Conservation (phyloP, 331 rosid genomes). For the Spiraea crenata region DNA sequence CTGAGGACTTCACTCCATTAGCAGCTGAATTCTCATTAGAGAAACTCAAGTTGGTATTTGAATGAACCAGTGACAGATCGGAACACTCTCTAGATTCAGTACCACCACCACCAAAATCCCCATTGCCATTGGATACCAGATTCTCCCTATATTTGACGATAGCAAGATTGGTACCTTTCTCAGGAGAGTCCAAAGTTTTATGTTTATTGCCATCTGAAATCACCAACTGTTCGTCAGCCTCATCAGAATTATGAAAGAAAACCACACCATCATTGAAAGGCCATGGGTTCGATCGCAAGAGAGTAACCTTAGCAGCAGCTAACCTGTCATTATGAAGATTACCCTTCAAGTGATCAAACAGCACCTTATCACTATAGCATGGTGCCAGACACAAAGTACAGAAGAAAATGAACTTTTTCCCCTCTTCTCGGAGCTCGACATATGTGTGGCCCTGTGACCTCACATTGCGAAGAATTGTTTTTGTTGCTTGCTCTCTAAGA, state of each 20-base stretch:
- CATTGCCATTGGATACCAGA: conserved; percentile 9
- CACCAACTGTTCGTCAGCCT: conserved; percentile 32
- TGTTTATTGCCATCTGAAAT: conserved; percentile 25
- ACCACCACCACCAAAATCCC: conserved; percentile 25
- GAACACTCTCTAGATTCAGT: conserved; percentile 16
- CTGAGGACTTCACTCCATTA: conserved; percentile 18
- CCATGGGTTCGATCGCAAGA: conserved; percentile 78
- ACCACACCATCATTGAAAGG: conserved; percentile 83
- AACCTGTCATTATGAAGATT: conserved; percentile 64
- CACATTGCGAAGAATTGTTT: conserved; percentile 63
- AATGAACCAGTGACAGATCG: conserved; percentile 23
- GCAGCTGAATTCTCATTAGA: conserved; percentile 17
- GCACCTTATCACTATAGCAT: conserved; percentile 63
- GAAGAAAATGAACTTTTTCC: conserved; percentile 68
- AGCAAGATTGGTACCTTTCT: conserved; percentile 48
- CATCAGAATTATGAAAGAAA: conserved; percentile 57
- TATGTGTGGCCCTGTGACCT: conserved; percentile 83
- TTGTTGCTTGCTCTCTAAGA: conserved; percentile 62
- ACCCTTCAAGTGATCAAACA: conserved; percentile 84
- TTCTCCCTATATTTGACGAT: conserved; percentile 53
- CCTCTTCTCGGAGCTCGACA: conserved; percentile 78
- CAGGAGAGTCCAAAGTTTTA: conserved; percentile 44
- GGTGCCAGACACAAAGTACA: conserved; percentile 77
- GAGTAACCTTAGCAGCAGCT: conserved; percentile 64
- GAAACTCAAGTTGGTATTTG: conserved; percentile 36